Base-by-base conservation (phyloP, 768 basidiomycete genomes). In the Vishniacozyma victoriae region DNA sequence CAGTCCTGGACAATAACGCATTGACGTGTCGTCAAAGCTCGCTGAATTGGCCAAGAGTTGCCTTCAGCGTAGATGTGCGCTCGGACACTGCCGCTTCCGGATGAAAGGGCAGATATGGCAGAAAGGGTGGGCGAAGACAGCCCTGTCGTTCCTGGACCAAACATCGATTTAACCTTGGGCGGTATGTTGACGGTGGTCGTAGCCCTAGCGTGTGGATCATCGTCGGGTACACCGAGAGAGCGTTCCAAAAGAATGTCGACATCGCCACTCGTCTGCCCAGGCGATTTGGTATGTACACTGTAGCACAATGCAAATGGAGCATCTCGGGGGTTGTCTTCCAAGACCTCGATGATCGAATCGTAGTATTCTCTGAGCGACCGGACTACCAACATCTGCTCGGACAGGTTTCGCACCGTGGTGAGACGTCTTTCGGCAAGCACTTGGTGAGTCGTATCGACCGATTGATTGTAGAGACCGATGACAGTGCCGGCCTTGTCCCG, bases 1-100 rank as follows among this genome's bases (percentile, higher is more conserved):
- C 59, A 62, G 39, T 71, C 64, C 25, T 68, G 59, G 13, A 71
- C 60, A 18, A 67, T 47, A 7, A 71, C 62, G 25, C 57, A 60
- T 38, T 67, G 62, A 4, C 64, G 52, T 2, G 58, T 55, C 5
- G 49, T 29, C 13, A 71, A 46, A 3, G 69, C 69, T 42, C 64
- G 60, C 13, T 33, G 43, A 13, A 71, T 61, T 1, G 69, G 69
- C 69, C 69, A 71, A 15, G 41, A 37, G 4, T 41, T 29, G 5
- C 37, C 56, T 5, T 50, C 46, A 16, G 56, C 39, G 7, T 44
- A 38, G 36, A 58, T 51, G 18, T 50, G 35, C 4, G 50, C 37
- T 22, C 59, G 25, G n/a, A n/a, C n/a, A 46, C 44, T 43, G 24
- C 58, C 59, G 24, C 52, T 51, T 13, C 57, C 64, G 22, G 60